Conservation (phyloP, 2,329 filamentous ascomycete species). For the Knoxdaviesia proteae region DNA sequence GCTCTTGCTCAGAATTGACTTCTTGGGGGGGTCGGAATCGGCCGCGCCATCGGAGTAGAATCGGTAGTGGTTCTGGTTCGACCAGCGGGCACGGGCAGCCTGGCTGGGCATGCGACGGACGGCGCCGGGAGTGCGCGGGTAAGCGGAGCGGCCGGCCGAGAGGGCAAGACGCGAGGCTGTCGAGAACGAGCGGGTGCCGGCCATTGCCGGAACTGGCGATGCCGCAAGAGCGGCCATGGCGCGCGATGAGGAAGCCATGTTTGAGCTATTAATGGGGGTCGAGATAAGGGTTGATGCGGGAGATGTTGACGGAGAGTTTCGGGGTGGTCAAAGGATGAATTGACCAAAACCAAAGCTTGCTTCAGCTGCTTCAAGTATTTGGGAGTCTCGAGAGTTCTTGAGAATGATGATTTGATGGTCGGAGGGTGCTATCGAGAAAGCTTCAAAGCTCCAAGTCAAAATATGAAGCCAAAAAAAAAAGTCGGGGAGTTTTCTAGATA, state of each 20-base stretch:
- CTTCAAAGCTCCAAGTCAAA: too few relatives aligned
- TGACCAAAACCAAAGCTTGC: too few relatives aligned
- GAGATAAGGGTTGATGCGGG: conserved; percentile 1
- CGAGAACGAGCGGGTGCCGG: conserved; percentile 5
- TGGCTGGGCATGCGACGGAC: conserved; percentile 3
- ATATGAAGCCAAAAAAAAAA: too few relatives aligned
- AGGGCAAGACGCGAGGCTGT: conserved; percentile 4
- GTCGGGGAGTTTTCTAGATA: too few relatives aligned
- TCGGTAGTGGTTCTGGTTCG: conserved; percentile 5
- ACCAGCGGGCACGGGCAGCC: conserved; percentile 9
- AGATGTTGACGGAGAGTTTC: background rate
- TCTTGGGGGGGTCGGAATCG: conserved; percentile 25
- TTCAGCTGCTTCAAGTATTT: too few relatives aligned
- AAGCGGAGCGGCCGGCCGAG: conserved; percentile 11
- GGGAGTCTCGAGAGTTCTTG: too few relatives aligned
- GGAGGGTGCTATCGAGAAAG: too few relatives aligned
- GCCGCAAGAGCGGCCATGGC: conserved; percentile 14
- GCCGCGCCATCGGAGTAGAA: conserved; percentile 27
- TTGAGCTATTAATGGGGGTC: background rate
- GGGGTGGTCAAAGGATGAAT: too few relatives aligned
- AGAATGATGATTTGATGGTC: too few relatives aligned
- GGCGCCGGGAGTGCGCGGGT: conserved; percentile 7
- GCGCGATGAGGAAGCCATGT: conserved; percentile 25
- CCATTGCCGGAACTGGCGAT: conserved; percentile 13
- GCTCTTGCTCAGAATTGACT: conserved; percentile 40